Conservation (phyloP, 805 yeast genomes). For the Lipomyces lipofer region DNA sequence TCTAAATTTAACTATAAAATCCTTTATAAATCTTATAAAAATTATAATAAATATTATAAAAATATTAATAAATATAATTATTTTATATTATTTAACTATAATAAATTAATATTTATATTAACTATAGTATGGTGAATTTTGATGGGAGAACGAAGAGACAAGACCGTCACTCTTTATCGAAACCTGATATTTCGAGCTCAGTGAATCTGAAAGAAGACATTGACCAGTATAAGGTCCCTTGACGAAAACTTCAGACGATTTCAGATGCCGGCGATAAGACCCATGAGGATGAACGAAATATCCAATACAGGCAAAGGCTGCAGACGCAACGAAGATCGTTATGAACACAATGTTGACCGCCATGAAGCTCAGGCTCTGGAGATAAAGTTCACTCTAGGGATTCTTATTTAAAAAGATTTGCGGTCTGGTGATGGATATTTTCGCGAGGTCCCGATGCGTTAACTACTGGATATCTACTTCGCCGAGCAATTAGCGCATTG, state of each 20-base stretch:
- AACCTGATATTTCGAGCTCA: neutral
- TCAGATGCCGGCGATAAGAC: neutral
- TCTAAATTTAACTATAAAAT: too few relatives aligned
- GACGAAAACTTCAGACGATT: neutral
- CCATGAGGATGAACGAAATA: neutral
- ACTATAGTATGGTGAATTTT: neutral
- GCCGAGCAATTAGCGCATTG: neutral
- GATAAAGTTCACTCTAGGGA: neutral
- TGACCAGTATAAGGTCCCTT: neutral
- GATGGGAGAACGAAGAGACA: neutral
- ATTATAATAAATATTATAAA: too few relatives aligned
- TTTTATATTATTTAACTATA: too few relatives aligned
- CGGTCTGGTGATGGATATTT: neutral
- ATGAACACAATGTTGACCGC: neutral
- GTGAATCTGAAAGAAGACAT: neutral
- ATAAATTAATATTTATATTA: too few relatives aligned
- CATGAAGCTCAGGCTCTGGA: neutral
- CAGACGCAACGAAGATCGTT: neutral
- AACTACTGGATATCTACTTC: neutral
- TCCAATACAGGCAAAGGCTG: neutral
- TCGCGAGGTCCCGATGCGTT: neutral
- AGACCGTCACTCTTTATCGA: neutral
- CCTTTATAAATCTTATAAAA: too few relatives aligned
- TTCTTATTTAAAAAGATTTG: neutral
- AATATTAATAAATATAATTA: too few relatives aligned